Percentiles rank a stretch among this genome's conserved stretches.
phyloP scores from a whole-genome alignment of 2,329 filamentous ascomycete genomes.

The Madurella mycetomatis region DNA sequence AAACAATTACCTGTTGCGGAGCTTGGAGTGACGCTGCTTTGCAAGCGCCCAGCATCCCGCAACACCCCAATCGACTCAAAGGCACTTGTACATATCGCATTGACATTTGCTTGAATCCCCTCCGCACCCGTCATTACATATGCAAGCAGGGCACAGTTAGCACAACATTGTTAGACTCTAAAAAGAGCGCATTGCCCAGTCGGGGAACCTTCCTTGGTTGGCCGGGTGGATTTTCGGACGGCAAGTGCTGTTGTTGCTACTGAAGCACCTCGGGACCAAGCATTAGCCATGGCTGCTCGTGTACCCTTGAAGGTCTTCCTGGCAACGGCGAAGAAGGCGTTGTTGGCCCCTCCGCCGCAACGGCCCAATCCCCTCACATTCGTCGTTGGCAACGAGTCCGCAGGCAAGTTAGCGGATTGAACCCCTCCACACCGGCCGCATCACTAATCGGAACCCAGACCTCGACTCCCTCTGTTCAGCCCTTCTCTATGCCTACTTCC shows the following conservation, averaged over 20 bases:
- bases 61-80: too few species aligned
- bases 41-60: background rate
- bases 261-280: background rate
- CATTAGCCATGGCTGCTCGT: constrained; percentile 21
- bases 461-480: constrained; percentile 76
- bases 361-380: constrained; percentile 50
- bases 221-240: too few species aligned
- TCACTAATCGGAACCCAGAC: constrained; percentile 46
- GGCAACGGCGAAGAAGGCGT: constrained; percentile 43
- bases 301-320: constrained; percentile 49
- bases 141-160: too few species aligned
- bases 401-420: constrained; percentile 39
- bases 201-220: too few species aligned
- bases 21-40: background rate
- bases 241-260: background rate
- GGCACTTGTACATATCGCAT: too few species aligned
- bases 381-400: constrained; percentile 65
- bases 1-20: background rate
- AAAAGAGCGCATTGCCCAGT: too few species aligned
- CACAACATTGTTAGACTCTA: too few species aligned
- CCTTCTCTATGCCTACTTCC: constrained; percentile 69
- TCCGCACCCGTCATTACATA: too few species aligned
- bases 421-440: background rate
- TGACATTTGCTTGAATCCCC: too few species aligned
- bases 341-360: constrained; percentile 42